Evolutionary conservation across 176 grass and related monocot genomes (phyloP).

Genomic region (Urochloa ruziziensis): DNA sequence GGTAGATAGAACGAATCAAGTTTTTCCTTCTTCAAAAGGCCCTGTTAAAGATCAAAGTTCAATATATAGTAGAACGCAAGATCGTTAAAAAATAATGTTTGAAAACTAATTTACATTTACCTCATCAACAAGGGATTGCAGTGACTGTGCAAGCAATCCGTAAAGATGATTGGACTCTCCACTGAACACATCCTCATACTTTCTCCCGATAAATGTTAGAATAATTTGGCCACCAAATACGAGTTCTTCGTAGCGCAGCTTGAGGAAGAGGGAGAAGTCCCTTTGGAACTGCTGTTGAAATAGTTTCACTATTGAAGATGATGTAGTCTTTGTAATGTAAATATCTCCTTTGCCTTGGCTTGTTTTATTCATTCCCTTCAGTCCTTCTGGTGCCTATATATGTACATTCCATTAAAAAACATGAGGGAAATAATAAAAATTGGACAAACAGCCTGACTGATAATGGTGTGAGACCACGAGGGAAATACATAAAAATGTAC

Average conservation of each 20-base stretch:
- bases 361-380: background rate
- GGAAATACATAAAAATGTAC: too few species aligned
- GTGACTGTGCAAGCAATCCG: background rate
- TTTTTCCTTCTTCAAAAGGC: constrained; percentile 36
- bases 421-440: too few species aligned
- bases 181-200: background rate
- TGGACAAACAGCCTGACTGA: too few species aligned
- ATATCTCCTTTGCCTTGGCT: constrained; percentile 40
- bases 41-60: constrained; percentile 3
- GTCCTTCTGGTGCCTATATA: background rate
- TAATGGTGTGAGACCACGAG: too few species aligned
- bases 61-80: background rate
- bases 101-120: constrained; percentile 6
- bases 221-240: constrained; percentile 30
- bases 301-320: background rate
- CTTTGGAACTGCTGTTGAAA: constrained; percentile 36
- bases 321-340: constrained; percentile 26
- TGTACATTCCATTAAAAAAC: background rate
- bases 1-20: constrained; percentile 43
- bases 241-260: constrained; percentile 38
- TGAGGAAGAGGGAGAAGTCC: constrained; percentile 47
- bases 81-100: background rate
- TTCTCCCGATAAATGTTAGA: constrained; percentile 39
- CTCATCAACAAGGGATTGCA: constrained; percentile 11
- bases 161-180: background rate